Conservation (phyloP, 1,284 basidiomycete genomes). For the Phellopilus nigrolimitatus region DNA sequence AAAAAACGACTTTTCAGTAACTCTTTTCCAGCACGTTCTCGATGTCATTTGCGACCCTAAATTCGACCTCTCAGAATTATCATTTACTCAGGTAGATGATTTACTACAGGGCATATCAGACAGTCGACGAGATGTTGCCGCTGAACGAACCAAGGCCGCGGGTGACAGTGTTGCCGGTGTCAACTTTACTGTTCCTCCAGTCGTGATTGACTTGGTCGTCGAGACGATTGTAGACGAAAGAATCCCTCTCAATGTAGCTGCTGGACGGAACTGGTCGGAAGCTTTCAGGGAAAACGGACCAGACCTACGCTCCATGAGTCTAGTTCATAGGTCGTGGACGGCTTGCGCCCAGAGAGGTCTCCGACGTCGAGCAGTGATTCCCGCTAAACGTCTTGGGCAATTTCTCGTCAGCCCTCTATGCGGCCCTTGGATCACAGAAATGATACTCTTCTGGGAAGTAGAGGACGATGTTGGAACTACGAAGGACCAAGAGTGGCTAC, state of each 20-base stretch:
- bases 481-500: not conserved
- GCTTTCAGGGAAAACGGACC: not conserved
- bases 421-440: not conserved
- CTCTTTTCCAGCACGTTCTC: not conserved
- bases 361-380: not conserved
- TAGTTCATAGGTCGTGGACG: not conserved
- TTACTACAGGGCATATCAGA: not conserved
- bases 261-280: not conserved
- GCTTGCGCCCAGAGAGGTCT: not conserved
- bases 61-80: not conserved
- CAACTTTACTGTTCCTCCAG: not conserved
- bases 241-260: not conserved
- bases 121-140: not conserved
- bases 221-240: conserved; percentile 1
- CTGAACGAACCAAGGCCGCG: not conserved
- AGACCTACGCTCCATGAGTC: not conserved
- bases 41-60: not conserved
- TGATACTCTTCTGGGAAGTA: not conserved
- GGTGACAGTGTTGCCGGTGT: not conserved
- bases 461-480: not conserved
- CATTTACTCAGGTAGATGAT: not conserved
- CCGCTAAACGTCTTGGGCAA: not conserved
- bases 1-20: not conserved
- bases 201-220: not conserved
- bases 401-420: not conserved